Evolutionary conservation across 768 basidiomycete genomes (phyloP).

Genomic region (Kockovaella imperatae): DNA sequence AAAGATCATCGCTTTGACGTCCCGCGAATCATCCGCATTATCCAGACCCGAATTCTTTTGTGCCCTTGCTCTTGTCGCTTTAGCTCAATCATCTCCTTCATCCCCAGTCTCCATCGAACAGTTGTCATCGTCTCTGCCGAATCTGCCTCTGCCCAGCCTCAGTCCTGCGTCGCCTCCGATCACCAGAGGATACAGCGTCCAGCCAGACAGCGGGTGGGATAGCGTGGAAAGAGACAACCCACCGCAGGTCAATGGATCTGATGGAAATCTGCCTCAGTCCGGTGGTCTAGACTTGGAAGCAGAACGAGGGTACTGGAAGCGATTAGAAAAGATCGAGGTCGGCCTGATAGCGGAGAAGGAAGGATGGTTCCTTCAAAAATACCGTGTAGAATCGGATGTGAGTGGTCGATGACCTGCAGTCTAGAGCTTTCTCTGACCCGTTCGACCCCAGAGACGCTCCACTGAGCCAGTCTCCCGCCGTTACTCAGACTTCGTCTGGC

Average conservation of each 20-base stretch:
- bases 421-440: slow-evolving; percentile 4
- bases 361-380: slow-evolving; percentile 84
- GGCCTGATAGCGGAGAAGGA: slow-evolving; percentile 69
- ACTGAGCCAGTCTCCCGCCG: slow-evolving; percentile 67
- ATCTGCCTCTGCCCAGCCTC: slow-evolving; percentile 25
- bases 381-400: slow-evolving; percentile 71
- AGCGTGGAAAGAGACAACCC: slow-evolving; percentile 28
- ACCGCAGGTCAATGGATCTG: slow-evolving; percentile 10
- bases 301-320: slow-evolving; percentile 75
- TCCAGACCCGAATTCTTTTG: slow-evolving; percentile 88
- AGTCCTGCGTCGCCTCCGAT: background rate
- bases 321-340: slow-evolving; percentile 63
- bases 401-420: slow-evolving; percentile 35
- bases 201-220: background rate
- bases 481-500: slow-evolving; percentile 86
- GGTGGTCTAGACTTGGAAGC: slow-evolving; percentile 13
- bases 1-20: slow-evolving; percentile 72
- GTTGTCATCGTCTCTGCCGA: slow-evolving; percentile 18
- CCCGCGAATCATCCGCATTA: slow-evolving; percentile 47
- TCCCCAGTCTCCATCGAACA: slow-evolving; percentile 24
- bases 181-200: slow-evolving; percentile 5
- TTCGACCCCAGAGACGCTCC: slow-evolving; percentile 48
- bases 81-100: slow-evolving; percentile 55
- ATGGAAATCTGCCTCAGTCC: background rate
- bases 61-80: slow-evolving; percentile 74